Evolutionary conservation across 768 basidiomycete species (phyloP), one percentile per base, ranked within the genome.

Genomic region (Russula sp.): DNA sequence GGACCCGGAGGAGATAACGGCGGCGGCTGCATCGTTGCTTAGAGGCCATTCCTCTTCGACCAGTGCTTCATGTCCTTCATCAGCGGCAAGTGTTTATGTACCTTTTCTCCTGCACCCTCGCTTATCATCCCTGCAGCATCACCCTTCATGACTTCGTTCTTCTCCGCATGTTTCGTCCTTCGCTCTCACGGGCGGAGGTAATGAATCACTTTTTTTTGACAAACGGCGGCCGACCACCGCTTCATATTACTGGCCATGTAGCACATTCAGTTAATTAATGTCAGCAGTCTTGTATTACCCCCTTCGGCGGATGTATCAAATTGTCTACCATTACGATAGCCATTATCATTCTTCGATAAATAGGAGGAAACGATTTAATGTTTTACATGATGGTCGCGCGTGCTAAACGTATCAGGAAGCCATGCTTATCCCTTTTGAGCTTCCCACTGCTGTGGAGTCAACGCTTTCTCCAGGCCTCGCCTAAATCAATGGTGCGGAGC

Each of bases 371-470:
- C 51, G 8, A 26, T 11, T 40, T 40, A 40, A 26, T 57, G 8
- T 42, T 30, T 2, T 54, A n/a, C 40, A 44, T 44, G 4, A 34
- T 26, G 24, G 11, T 10, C 22, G 22, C 22, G 22, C 22, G 11
- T 22, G 22, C 13, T 30, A 13, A 5, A 3, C 8, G 18, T 24
- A 6, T 60, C 53, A 64, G 5, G 44, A 48, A 16, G 52, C 3
- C 14, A 16, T 22, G 28, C 24, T 58, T 28, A 28, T 5, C 63
- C 55, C 53, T 80, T 80, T 16, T 77, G 76, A 61, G 80, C 79
- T 59, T 85, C 78, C 71, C 84, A 89, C 73, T 90, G 87, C 67
- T 81, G 79, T 6, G 83, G 86, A 5, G 89, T 90, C 63, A 84
- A 83, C 0, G 88, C 86, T 84, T 87, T 90, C 89, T 90, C 66